These are phyloP conservation scores for Clavariopsis aquatica DNA, from an alignment of 495 filamentous ascomycete species.

Conservation along the genomic window DNA sequence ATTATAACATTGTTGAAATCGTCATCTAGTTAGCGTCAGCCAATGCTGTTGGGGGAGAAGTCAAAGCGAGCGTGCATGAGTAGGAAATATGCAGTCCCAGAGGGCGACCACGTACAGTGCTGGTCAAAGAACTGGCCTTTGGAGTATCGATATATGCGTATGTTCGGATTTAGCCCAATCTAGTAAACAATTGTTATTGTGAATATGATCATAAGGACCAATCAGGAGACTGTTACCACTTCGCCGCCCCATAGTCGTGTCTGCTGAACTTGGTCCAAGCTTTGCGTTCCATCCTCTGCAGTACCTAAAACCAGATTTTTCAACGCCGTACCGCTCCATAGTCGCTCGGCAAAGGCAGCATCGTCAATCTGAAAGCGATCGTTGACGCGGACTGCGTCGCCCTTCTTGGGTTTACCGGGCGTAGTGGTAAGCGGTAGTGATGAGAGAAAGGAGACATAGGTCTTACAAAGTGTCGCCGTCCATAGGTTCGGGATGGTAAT, in stretches of 20 bases:
- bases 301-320: conserved; percentile 43
- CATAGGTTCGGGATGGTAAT: conserved; percentile 76
- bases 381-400: conserved; percentile 84
- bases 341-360: conserved; percentile 65
- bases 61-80: background rate
- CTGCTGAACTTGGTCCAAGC: conserved; percentile 39
- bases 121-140: conserved; percentile 86
- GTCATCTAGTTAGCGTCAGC: conserved; percentile 59
- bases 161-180: conserved; percentile 85
- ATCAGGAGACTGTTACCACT: conserved; percentile 43
- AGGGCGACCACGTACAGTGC: conserved; percentile 65
- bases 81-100: background rate
- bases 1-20: conserved; percentile 71
- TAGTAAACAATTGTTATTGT: conserved; percentile 3
- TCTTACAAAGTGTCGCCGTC: conserved; percentile 75
- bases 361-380: conserved; percentile 88
- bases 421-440: conserved; percentile 76
- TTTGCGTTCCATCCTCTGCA: conserved; percentile 32
- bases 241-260: conserved; percentile 73
- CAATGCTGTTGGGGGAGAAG: background rate
- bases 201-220: background rate
- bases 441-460: conserved; percentile 76
- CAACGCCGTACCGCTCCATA: conserved; percentile 54
- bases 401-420: conserved; percentile 78
- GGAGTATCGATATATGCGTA: conserved; percentile 86